Evolutionary conservation across 805 yeast genomes (phyloP), one percentile per base, ranked within the genome.

Genomic region (Starmerella gropengiesseri): DNA sequence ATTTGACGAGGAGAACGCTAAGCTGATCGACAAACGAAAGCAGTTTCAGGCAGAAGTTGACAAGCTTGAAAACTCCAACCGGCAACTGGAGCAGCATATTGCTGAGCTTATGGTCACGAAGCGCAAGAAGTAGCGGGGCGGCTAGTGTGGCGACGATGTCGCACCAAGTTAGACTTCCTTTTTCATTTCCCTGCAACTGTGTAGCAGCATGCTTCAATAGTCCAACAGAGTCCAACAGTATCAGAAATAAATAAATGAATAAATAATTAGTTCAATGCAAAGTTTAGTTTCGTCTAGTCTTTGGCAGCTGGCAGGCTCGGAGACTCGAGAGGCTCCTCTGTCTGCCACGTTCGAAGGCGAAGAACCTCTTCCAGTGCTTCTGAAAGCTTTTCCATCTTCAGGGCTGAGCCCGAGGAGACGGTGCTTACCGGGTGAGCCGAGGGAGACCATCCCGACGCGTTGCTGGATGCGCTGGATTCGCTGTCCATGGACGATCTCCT

Each of bases 1-100:
- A 63, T 85, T 86, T 58, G 79, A 85, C 67, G 89, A 82, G 65
- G 86, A 95, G 94, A 86, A 80, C 61, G 77, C 79, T 51, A 85
- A 84, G 62, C 82, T 86, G 56, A 51, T 81, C 78, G 54, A 89
- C 79, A 63, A 75, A 84, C 69, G 74, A 77, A 62, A 77, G 85
- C 65, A 23, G 13, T 34, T 43, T 13, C 25, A 40, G 22, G 26
- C 23, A 11, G 54, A 51, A 33, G 30, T 51, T 21, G 34, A 34
- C 16, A 30, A 19, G 13, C 30, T 33, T 16, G 50, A 79, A 77
- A 55, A 91, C 78, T 63, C 76, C 84, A 70, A 74, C 77, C 60
- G 74, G 84, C 65, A 6, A 30, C 42, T 48, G 6, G 45, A 34
- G 31, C 32, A 41, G 9, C 45, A 44, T 18, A 43, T 51, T 22